These are phyloP conservation scores for Oryza coarctata DNA, from an alignment of 176 grass and related monocot species.

Conservation along the genomic window DNA sequence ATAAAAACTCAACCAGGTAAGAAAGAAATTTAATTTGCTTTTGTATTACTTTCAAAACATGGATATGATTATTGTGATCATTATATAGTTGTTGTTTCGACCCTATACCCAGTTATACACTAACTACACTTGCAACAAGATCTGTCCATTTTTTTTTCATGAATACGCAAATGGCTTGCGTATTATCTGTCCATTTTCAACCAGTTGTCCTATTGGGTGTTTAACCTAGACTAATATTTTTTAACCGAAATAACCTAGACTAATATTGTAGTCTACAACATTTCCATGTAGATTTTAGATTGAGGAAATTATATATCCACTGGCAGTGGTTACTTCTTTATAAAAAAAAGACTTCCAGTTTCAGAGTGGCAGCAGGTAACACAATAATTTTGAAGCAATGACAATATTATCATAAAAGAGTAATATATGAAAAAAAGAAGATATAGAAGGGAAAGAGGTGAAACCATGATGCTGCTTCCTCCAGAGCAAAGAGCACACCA, in stretches of 20 bases:
- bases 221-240: neutral
- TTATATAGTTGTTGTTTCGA: neutral
- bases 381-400: neutral
- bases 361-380: neutral
- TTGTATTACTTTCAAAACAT: neutral
- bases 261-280: slow-evolving; percentile 10
- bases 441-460: slow-evolving; percentile 6
- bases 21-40: neutral
- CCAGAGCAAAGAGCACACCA: slow-evolving; percentile 95
- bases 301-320: neutral
- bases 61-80: neutral
- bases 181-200: neutral
- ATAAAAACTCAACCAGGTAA: neutral
- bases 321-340: neutral
- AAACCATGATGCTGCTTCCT: slow-evolving; percentile 97
- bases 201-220: neutral
- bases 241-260: neutral
- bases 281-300: neutral
- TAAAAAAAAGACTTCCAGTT: neutral
- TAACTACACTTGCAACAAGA: neutral
- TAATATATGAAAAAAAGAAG: neutral
- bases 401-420: neutral
- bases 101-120: neutral
- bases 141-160: neutral
- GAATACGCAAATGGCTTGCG: no score